Evolutionary conservation across 495 filamentous ascomycete genomes (phyloP).

Genomic region (Aspergillus baeticus): DNA sequence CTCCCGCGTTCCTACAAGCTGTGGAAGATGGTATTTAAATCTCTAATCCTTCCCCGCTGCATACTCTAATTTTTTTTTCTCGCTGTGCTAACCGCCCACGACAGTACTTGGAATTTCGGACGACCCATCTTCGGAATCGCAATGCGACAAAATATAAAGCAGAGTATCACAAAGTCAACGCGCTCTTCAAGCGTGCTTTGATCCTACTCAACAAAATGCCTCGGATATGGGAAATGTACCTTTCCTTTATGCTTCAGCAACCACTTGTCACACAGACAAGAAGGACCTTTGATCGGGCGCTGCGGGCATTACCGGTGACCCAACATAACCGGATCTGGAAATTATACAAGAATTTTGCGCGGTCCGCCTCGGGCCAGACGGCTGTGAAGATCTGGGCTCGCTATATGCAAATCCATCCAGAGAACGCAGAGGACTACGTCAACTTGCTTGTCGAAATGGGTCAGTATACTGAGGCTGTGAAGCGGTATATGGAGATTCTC

Average conservation of each 20-base stretch:
- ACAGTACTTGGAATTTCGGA: conserved; percentile 85
- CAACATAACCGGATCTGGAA: conserved; percentile 98
- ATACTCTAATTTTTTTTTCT: background rate
- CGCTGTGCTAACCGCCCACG: conserved; percentile 15
- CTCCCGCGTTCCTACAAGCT: conserved; percentile 95
- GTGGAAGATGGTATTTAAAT: conserved; percentile 82
- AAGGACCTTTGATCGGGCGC: conserved; percentile 88
- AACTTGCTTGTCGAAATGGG: conserved; percentile 79
- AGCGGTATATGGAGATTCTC: conserved; percentile 89
- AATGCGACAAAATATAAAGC: conserved; percentile 78
- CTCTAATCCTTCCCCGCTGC: conserved; percentile 5
- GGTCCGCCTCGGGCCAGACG: conserved; percentile 86
- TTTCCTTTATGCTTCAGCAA: conserved; percentile 85
- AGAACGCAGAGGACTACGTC: conserved; percentile 94
- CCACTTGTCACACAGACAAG: conserved; percentile 89
- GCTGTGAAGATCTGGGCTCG: conserved; percentile 91
- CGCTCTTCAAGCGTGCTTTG: conserved; percentile 90
- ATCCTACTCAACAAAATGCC: conserved; percentile 99
- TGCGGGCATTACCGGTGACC: conserved; percentile 91
- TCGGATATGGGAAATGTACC: conserved; percentile 96
- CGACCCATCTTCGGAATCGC: conserved; percentile 75
- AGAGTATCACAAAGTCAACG: conserved; percentile 92
- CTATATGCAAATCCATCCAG: conserved; percentile 97
- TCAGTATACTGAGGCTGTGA: conserved; percentile 87
- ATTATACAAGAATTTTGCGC: conserved; percentile 87